phyloP scores from a whole-genome alignment of 176 grass and related monocot genomes.

The Aegilops longissima region DNA sequence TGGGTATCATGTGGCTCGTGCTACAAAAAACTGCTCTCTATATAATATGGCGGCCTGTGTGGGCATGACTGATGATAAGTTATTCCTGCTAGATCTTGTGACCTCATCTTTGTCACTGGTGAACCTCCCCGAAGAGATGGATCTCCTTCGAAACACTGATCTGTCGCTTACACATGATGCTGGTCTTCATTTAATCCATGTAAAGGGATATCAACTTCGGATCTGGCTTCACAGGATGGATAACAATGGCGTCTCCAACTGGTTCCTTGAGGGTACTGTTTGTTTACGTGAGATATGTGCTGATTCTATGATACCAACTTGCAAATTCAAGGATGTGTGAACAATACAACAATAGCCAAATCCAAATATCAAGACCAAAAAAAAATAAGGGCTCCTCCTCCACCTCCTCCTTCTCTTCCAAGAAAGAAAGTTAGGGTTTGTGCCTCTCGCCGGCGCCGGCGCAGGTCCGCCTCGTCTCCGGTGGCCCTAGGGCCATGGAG shows the following conservation, averaged over 20 bases:
- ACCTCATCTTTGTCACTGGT: neutral
- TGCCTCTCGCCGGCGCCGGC: no score
- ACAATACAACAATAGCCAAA: no score
- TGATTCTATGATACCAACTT: neutral
- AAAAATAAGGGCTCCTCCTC: no score
- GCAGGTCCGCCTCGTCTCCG: no score
- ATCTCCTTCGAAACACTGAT: fast-evolving
- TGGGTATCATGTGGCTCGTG: no score
- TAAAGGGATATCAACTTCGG: neutral
- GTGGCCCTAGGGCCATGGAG: no score
- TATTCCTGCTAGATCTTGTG: neutral
- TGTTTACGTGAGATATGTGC: neutral
- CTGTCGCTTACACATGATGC: neutral
- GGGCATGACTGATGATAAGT: neutral
- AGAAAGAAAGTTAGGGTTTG: no score
- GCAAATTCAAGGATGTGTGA: neutral
- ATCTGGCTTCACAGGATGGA: slow-evolving; percentile 2
- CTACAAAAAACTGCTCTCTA: no score
- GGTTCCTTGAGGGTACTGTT: slow-evolving; percentile 10
- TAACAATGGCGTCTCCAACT: neutral
- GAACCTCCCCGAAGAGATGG: neutral
- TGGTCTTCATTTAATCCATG: neutral
- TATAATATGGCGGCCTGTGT: neutral
- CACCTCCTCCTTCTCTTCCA: no score
- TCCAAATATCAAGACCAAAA: no score